Evolutionary conservation across 2,329 filamentous ascomycete species (phyloP), one percentile per base, ranked within the genome.

Genomic region (Coniosporium tulheliwenetii): DNA sequence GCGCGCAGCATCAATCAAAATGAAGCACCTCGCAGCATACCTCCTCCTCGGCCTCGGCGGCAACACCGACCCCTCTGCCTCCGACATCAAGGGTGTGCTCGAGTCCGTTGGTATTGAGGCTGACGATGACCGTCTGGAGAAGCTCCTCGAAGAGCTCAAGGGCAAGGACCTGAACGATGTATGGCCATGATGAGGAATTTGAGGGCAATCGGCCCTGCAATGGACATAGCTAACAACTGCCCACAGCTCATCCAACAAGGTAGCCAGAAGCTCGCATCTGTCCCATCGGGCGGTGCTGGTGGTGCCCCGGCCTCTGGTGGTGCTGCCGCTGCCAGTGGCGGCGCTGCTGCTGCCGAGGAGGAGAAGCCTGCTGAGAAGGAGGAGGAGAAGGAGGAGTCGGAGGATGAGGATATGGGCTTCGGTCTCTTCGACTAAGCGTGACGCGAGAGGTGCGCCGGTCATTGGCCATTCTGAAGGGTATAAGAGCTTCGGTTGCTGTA

Each of bases 11-110:
- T 51, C 48, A 54, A 56, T 61, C 66, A 93, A 80, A 85, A 96
- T 98, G 91, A 96, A 98, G 87, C 81, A 96, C 74, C 82, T 98
- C 74, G 91, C 91, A 66, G 89, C 91, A 66, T 96, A 93, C 79
- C 86, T 98, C 63, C 89, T 98, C 64, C 85, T 96, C 68, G 71
- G 73, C 72, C 82, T 96, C 57, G 89, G 77, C 66, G 91, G 91
- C 71, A 96, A 95, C 78, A 66, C 75, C 72, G 78, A 79, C 50
- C 91, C 91, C 57, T 86, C 83, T 51, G 85, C 83, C 58, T 66
- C 67, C 53, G 87, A 96, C 64, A 71, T 98, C 77, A 91, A 84
- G 75, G 64, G 61, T 49, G 86, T 98, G 59, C 85, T 98, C 64
- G 77, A 79, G 60, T 84, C 89, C 55, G 91, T 96, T 62, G 91